Evolutionary conservation across 805 yeast genomes (phyloP), one percentile per base, ranked within the genome.

Genomic region (Candida caryicola): DNA sequence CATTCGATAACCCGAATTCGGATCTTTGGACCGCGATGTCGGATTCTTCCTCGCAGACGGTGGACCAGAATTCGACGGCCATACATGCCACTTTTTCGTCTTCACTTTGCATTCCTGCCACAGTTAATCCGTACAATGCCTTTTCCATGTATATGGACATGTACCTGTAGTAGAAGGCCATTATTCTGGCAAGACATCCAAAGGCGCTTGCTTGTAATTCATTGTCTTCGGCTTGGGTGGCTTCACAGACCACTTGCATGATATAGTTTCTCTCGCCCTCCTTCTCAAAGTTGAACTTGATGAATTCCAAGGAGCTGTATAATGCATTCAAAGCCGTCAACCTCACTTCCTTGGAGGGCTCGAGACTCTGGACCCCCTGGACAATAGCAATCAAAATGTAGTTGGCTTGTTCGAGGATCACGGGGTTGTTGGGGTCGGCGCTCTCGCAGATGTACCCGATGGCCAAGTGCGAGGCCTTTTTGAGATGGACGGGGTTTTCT

Each of bases 11-110:
- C 31, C 77, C 78, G 51, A 59, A 71, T 49, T 83, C 89, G 33
- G 80, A 81, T 47, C 77, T 70, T 56, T 81, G 86, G 42, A 77
- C 62, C 13, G 84, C 78, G 43, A 86, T 80, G 46, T 87, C 96
- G 46, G 85, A 73, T 64, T 93, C 99, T 57, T 85, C 96, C 68
- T 93, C 99, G 69, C 98, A 90, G n/a, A 93, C 93, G n/a, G 99
- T 88, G 43, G 91, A 81, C 99, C 99, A 93, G 61, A 93, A 91
- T 67, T 93, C 99, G 41, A 93, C 93, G 21, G 99, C 97, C 97
- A 91, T 90, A 58, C 97, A 88, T 1, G 96, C 84, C 21, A 93
- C 98, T 52, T 78, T 78, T 53, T 85, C 95, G 64, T 87, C 84
- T 23, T 66, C 57, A 40, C 88, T 82, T 62, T 82, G 82, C 96